Evolutionary conservation across 2,329 filamentous ascomycete genomes (phyloP), one percentile per base, ranked within the genome.

Genomic region (Aspergillus fijiensis): DNA sequence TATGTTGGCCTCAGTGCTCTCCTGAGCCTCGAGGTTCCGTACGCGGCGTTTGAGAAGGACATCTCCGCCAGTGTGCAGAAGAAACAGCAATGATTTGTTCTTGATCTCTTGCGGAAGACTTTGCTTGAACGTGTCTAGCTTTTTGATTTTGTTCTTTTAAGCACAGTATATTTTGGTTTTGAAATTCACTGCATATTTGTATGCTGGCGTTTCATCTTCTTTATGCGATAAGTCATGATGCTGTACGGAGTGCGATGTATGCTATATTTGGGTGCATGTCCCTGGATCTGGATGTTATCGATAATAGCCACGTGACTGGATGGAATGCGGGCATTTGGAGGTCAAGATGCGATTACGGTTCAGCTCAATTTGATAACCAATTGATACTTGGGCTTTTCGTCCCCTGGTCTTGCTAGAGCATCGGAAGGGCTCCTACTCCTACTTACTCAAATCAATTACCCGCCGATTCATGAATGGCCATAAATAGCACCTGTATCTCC

Each of bases 11-110:
- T 98, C 58, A 85, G 78, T 61, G 92, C 90, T 14, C 82, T 98
- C 12, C 81, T 85, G 6, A 94, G 91, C 67, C 82, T 99, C 19
- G 84, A 97, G 75, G 91, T 98, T 31, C 90, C 91, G 1, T 98
- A 98, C 75, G 92, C 90, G 64, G 92, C 95, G 1, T 99, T 98
- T 74, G 94, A 96, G 74, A 97, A 96, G 82, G 94, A 97, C 69
- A 96, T 92, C 82, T 91, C 92, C 0, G 91, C 92, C n/a, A 82
- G 87, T 42, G 89, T 89, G 33, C 91, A 96, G 78, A 96, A 93
- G 86, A 96, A 87, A 74, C 77, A 92, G 81, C 84, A 88, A 77
- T 84, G 65, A 67, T 64, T 57, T 57, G 55, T 53, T 55, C 39
- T 55, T 55, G 49, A 51, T 49, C 25, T 51, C 50, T 57, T 33